phyloP scores from a whole-genome alignment of 2,329 filamentous ascomycete genomes.

The Epichloe amarillans region DNA sequence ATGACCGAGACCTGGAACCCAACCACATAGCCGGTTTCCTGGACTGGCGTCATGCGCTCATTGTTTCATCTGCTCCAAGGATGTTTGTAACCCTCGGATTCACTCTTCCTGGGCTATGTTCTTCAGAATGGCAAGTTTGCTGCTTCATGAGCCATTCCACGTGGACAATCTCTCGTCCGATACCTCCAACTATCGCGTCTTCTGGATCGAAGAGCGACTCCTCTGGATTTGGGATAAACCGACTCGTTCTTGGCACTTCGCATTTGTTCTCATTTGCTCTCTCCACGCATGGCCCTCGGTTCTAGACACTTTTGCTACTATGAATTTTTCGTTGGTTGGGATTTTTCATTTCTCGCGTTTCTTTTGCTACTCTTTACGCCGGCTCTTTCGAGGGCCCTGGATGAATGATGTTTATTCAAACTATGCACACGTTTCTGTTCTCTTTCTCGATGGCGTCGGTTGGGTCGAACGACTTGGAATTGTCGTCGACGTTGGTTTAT shows the following conservation, averaged over 20 bases:
- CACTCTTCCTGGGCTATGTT: constrained; percentile 14
- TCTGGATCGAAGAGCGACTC: constrained; percentile 5
- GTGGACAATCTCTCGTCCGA: constrained; percentile 15
- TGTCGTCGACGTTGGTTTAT: not conserved
- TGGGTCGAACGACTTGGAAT: constrained; percentile 6
- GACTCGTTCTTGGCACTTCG: constrained; percentile 1
- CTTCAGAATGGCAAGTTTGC: constrained; percentile 18
- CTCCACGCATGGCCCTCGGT: not conserved
- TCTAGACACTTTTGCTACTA: constrained; percentile 4
- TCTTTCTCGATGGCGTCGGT: constrained; percentile 15
- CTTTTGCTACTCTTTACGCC: not conserved
- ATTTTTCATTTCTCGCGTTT: not conserved
- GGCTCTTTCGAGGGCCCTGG: constrained; percentile 10
- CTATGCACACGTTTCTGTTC: not conserved
- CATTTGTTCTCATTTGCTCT: not conserved
- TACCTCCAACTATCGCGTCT: constrained; percentile 9
- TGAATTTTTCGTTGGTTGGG: constrained; percentile 14
- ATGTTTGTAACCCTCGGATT: constrained; percentile 9
- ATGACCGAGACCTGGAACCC: constrained; percentile 16
- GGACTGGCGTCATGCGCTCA: constrained; percentile 15
- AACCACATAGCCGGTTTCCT: constrained; percentile 9
- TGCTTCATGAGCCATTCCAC: constrained; percentile 11
- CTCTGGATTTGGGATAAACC: constrained; percentile 4
- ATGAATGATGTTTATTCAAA: constrained; percentile 21
- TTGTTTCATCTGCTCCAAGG: constrained; percentile 12